Evolutionary conservation across 352 stramenopile genomes (phyloP).

Genomic region (Lagenidium sp.): DNA sequence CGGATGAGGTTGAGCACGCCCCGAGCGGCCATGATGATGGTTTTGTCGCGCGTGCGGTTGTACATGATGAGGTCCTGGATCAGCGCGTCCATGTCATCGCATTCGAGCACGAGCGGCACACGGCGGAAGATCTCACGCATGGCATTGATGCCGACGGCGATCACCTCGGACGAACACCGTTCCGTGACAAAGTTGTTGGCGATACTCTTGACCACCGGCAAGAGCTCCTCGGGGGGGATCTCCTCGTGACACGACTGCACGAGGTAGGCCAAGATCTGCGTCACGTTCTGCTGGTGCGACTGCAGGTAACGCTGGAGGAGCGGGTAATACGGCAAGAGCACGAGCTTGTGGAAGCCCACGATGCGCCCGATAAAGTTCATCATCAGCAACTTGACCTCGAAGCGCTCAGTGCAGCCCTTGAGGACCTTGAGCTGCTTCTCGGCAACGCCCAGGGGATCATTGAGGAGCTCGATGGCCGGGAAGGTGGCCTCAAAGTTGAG

Average conservation of each 20-base stretch:
- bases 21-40: slow-evolving; percentile 93
- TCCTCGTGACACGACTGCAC: slow-evolving; percentile 97
- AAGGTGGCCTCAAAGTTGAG: slow-evolving; percentile 83
- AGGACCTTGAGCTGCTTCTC: slow-evolving; percentile 92
- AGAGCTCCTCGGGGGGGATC: slow-evolving; percentile 95
- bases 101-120: slow-evolving; percentile 91
- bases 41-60: slow-evolving; percentile 94
- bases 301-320: slow-evolving; percentile 92
- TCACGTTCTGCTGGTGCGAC: slow-evolving; percentile 88
- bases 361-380: slow-evolving; percentile 98
- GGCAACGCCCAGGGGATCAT: slow-evolving; percentile 93
- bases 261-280: slow-evolving; percentile 94
- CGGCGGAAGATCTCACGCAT: slow-evolving; percentile 92
- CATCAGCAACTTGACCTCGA: slow-evolving; percentile 95
- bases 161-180: slow-evolving; percentile 91
- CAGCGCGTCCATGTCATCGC: slow-evolving; percentile 87
- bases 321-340: slow-evolving; percentile 95
- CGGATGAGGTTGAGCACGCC: slow-evolving; percentile 96
- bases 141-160: slow-evolving; percentile 98
- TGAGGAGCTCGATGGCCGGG: slow-evolving; percentile 96
- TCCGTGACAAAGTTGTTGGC: slow-evolving; percentile 99
- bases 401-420: slow-evolving; percentile 83
- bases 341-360: slow-evolving; percentile 96
- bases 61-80: slow-evolving; percentile 94
- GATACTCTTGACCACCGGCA: slow-evolving; percentile 95